phyloP scores from a whole-genome alignment of 177 flowering plant species.

The Telopea speciosissima region DNA sequence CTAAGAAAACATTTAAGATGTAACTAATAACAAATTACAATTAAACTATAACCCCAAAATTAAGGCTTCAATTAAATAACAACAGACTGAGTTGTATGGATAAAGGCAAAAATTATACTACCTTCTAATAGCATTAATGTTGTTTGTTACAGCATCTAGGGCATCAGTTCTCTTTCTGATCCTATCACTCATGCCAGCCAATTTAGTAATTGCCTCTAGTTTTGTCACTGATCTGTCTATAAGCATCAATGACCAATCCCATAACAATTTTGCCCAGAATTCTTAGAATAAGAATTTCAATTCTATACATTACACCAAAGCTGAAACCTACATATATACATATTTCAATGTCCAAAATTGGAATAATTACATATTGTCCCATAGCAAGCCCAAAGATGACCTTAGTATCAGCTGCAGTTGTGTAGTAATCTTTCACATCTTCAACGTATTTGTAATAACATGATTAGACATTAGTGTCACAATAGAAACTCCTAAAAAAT shows the following conservation, averaged over 20 bases:
- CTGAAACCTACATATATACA: slow-evolving; percentile 85
- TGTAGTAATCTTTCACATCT: slow-evolving; percentile 91
- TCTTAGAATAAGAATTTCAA: slow-evolving; percentile 89
- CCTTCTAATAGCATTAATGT: slow-evolving; percentile 97
- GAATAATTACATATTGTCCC: slow-evolving; percentile 88
- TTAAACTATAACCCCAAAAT: background rate
- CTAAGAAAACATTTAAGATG: slow-evolving; percentile 22
- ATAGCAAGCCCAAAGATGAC: slow-evolving; percentile 92
- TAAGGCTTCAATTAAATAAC: background rate
- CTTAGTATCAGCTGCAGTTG: slow-evolving; percentile 92
- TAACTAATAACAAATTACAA: background rate
- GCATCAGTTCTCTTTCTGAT: slow-evolving; percentile 96
- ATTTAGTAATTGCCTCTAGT: slow-evolving; percentile 97
- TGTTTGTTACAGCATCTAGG: slow-evolving; percentile 94
- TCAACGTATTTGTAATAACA: slow-evolving; percentile 67
- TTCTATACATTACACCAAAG: slow-evolving; percentile 91
- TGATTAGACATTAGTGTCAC: background rate
- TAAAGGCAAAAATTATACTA: slow-evolving; percentile 8
- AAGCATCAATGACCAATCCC: slow-evolving; percentile 90
- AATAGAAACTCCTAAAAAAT: background rate
- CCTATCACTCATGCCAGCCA: slow-evolving; percentile 93
- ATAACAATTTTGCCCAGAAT: slow-evolving; percentile 87
- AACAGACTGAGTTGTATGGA: background rate
- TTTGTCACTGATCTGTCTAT: slow-evolving; percentile 92
- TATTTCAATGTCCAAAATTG: slow-evolving; percentile 78